Percentiles rank a stretch among this genome's conserved stretches.
Conservation (phyloP, 345 rosid species). For the Ceriops decandra region DNA sequence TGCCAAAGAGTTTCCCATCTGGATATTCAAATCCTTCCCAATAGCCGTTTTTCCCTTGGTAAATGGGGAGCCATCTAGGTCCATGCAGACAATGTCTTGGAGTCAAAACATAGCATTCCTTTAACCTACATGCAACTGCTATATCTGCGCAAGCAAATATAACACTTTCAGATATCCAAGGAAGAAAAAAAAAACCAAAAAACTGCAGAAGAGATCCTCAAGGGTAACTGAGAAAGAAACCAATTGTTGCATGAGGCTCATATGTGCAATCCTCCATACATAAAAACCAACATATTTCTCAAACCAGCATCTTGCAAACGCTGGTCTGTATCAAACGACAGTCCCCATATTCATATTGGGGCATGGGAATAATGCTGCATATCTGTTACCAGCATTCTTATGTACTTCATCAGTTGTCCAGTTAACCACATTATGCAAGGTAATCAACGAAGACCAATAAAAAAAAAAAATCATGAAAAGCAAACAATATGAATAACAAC, state of each 20-base stretch:
- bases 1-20: background rate
- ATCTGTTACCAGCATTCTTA: too few relatives aligned
- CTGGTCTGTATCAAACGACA: too few relatives aligned
- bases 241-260: background rate
- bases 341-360: too few relatives aligned
- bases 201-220: background rate
- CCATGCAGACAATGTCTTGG: background rate
- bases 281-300: too few relatives aligned
- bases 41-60: background rate
- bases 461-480: background rate
- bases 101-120: background rate
- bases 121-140: background rate
- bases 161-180: too few relatives aligned
- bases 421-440: background rate
- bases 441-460: too few relatives aligned
- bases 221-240: background rate
- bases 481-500: background rate
- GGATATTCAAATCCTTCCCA: conserved; percentile 4
- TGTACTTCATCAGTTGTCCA: too few relatives aligned
- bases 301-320: too few relatives aligned
- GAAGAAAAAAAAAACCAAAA: background rate
- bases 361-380: too few relatives aligned
- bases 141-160: background rate
- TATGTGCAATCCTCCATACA: too few relatives aligned
- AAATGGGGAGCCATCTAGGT: background rate